Percentiles rank a stretch among this genome's conserved stretches.
Evolutionary conservation across 345 rosid genomes (phyloP).

Genomic region (Hibiscus trionum): DNA sequence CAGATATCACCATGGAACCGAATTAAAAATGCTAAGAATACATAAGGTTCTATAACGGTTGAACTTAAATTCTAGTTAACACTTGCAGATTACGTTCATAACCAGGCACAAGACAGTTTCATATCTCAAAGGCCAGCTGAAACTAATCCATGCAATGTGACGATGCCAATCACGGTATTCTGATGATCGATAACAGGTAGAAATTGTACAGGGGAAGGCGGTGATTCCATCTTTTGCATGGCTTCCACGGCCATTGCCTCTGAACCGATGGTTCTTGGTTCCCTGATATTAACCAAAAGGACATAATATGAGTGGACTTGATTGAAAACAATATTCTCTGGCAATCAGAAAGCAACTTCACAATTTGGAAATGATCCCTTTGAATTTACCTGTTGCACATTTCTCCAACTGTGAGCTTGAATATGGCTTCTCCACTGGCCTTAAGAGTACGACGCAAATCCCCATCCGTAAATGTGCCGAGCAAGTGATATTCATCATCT

Average conservation of each 20-base stretch:
- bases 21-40: neutral
- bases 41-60: neutral
- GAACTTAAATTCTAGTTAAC: neutral
- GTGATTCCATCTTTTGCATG: slow-evolving; percentile 95
- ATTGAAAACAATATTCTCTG: neutral
- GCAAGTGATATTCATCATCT: slow-evolving; percentile 50
- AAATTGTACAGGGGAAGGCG: slow-evolving; percentile 97
- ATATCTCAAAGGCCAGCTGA: slow-evolving; percentile 67
- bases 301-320: neutral
- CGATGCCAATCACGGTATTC: slow-evolving; percentile 69
- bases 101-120: neutral
- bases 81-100: neutral
- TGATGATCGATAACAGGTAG: slow-evolving; percentile 63
- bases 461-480: slow-evolving; percentile 93
- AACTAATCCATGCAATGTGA: slow-evolving; percentile 93
- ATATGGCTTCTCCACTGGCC: slow-evolving; percentile 86
- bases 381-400: slow-evolving; percentile 78
- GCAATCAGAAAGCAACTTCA: neutral
- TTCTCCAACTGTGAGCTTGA: slow-evolving; percentile 88
- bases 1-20: too few species aligned
- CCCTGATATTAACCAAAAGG: slow-evolving; percentile 36
- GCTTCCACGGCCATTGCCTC: slow-evolving; percentile 98
- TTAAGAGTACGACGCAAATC: slow-evolving; percentile 92
- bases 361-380: neutral
- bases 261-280: slow-evolving; percentile 70